Evolutionary conservation across 805 yeast species (phyloP).

Genomic region (Starmerella cellae): DNA sequence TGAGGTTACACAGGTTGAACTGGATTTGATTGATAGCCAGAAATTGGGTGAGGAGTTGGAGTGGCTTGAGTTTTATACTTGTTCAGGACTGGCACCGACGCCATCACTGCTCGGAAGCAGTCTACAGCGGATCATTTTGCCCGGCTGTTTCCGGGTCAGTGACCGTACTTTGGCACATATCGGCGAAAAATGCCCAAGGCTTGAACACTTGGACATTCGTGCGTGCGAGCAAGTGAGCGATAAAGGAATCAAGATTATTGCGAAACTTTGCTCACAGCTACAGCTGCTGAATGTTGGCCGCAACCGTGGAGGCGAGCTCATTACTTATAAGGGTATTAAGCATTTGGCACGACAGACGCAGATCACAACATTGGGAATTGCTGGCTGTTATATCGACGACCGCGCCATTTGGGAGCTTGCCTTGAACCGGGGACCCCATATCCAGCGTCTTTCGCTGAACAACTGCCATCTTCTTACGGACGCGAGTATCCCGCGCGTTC

Average conservation of each 20-base stretch:
- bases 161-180: constrained; percentile 46
- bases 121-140: constrained; percentile 41
- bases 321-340: constrained; percentile 58
- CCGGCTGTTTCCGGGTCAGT: constrained; percentile 54
- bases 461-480: constrained; percentile 51
- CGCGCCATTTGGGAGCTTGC: constrained; percentile 71
- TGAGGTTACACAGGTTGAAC: constrained; percentile 39
- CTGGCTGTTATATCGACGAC: constrained; percentile 77
- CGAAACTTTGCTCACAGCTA: constrained; percentile 45
- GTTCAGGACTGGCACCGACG: constrained; percentile 57
- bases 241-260: constrained; percentile 56
- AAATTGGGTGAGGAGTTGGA: constrained; percentile 37
- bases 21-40: constrained; percentile 36
- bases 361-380: constrained; percentile 65
- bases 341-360: constrained; percentile 44
- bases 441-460: constrained; percentile 63
- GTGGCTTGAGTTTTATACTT: constrained; percentile 72
- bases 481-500: constrained; percentile 41
- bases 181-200: constrained; percentile 41
- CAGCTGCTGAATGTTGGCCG: constrained; percentile 66
- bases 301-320: constrained; percentile 48
- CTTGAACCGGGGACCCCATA: constrained; percentile 33
- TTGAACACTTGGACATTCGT: constrained; percentile 58
- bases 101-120: constrained; percentile 33
- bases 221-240: constrained; percentile 75